Conservation (phyloP, 768 basidiomycete species). For the Pholiota microspora region DNA sequence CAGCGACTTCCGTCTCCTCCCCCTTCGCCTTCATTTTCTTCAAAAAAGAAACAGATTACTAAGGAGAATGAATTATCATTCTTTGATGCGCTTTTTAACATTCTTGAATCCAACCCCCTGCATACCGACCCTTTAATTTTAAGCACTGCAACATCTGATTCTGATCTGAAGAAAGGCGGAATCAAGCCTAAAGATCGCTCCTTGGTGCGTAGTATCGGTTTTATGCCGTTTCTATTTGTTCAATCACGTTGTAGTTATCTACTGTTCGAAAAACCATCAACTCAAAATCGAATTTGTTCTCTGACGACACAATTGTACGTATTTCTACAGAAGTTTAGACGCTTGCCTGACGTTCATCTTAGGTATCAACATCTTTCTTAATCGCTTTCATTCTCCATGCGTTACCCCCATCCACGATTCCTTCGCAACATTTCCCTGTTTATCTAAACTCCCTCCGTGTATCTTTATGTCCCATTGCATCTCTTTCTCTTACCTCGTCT, state of each 20-base stretch:
- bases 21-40: conserved; percentile 10
- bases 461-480: conserved; percentile 31
- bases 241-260: conserved; percentile 25
- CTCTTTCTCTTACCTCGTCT: conserved; percentile 32
- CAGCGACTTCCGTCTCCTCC: conserved; percentile 20
- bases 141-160: conserved; percentile 24
- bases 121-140: conserved; percentile 51
- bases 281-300: conserved; percentile 35
- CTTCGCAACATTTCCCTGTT: conserved; percentile 29
- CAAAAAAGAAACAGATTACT: conserved; percentile 10
- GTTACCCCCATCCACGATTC: conserved; percentile 45
- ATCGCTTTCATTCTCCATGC: conserved; percentile 46
- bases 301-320: conserved; percentile 32
- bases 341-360: not conserved
- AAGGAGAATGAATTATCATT: conserved; percentile 23
- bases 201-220: conserved; percentile 41
- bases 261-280: conserved; percentile 34
- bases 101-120: conserved; percentile 31
- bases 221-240: not conserved
- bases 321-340: not conserved
- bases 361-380: conserved; percentile 58
- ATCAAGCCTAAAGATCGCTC: conserved; percentile 56
- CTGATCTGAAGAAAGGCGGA: conserved; percentile 49
- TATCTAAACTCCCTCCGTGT: conserved; percentile 31
- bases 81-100: conserved; percentile 39